A percentile compares a stretch with the other conserved stretches of the same genome.
phyloP scores from a whole-genome alignment of 768 basidiomycete species.

The Lactifluus volemus region DNA sequence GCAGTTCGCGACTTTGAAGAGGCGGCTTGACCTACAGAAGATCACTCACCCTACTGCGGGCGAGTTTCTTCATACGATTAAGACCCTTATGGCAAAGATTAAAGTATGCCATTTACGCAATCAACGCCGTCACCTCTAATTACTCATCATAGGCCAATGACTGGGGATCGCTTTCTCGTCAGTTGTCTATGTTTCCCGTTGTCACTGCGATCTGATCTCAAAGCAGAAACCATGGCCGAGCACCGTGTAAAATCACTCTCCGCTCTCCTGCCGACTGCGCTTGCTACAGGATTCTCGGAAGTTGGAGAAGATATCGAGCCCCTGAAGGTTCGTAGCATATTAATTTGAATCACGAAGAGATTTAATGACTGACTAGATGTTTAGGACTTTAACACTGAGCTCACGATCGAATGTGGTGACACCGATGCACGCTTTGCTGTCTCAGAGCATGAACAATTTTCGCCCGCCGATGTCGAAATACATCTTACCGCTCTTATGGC shows the following conservation, averaged over 20 bases:
- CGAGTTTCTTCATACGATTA: too few species aligned
- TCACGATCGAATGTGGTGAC: conserved; percentile 24
- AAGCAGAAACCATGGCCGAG: conserved; percentile 41
- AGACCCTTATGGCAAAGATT: too few species aligned
- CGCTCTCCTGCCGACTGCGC: conserved; percentile 37
- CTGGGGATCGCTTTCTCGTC: conserved; percentile 58
- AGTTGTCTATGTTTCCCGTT: conserved; percentile 18
- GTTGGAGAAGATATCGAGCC: conserved; percentile 37
- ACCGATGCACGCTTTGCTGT: conserved; percentile 25
- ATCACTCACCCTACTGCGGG: too few species aligned
- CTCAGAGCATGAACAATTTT: conserved; percentile 19
- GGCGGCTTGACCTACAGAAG: too few species aligned
- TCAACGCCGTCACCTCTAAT: neutral
- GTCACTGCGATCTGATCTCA: neutral
- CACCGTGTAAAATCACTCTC: conserved; percentile 35
- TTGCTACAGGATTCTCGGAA: conserved; percentile 41
- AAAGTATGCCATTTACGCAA: conserved; percentile 19
- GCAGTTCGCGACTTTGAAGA: too few species aligned
- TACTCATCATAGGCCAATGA: conserved; percentile 40
- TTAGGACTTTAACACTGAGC: conserved; percentile 47
- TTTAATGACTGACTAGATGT: neutral
- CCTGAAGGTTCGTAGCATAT: conserved; percentile 37
- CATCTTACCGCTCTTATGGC: conserved; percentile 21
- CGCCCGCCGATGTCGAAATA: conserved; percentile 23
- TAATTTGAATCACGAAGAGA: too few species aligned